These are phyloP conservation scores for Ceratocystiopsis sp. DNA, from an alignment of 2,329 filamentous ascomycete genomes.

Conservation along the genomic window DNA sequence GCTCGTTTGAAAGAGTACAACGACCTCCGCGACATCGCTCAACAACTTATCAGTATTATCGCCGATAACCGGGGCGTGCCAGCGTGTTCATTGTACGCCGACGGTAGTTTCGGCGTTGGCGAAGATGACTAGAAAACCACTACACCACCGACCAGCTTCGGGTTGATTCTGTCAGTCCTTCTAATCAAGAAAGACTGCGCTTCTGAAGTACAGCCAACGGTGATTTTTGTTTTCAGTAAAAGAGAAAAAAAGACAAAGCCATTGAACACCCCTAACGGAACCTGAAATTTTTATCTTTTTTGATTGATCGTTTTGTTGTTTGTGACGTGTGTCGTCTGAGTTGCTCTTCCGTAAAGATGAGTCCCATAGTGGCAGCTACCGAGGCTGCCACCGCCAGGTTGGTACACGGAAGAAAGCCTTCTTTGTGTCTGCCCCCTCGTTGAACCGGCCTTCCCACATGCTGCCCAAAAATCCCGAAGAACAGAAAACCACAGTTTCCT, in stretches of 20 bases:
- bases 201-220: constrained; percentile 1
- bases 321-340: background rate
- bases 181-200: constrained; percentile 3
- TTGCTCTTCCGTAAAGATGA: too few species aligned
- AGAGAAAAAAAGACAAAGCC: background rate
- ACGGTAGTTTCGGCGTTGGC: constrained; percentile 16
- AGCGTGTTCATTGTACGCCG: constrained; percentile 16
- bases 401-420: too few species aligned
- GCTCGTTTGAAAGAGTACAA: constrained; percentile 19
- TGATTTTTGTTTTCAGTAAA: background rate
- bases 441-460: too few species aligned
- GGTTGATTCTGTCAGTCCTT: background rate
- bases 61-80: constrained; percentile 19
- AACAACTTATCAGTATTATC: constrained; percentile 21
- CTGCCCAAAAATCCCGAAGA: too few species aligned
- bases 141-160: background rate
- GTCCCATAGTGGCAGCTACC: too few species aligned
- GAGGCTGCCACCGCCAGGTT: too few species aligned
- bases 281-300: constrained; percentile 1
- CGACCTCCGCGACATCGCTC: constrained; percentile 20
- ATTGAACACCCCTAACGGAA: background rate
- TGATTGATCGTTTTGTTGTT: constrained; percentile 3
- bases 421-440: too few species aligned
- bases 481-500: too few species aligned
- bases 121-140: constrained; percentile 4